Evolutionary conservation across 805 yeast species (phyloP), one percentile per base, ranked within the genome.

Genomic region (Clavispora asparagi): DNA sequence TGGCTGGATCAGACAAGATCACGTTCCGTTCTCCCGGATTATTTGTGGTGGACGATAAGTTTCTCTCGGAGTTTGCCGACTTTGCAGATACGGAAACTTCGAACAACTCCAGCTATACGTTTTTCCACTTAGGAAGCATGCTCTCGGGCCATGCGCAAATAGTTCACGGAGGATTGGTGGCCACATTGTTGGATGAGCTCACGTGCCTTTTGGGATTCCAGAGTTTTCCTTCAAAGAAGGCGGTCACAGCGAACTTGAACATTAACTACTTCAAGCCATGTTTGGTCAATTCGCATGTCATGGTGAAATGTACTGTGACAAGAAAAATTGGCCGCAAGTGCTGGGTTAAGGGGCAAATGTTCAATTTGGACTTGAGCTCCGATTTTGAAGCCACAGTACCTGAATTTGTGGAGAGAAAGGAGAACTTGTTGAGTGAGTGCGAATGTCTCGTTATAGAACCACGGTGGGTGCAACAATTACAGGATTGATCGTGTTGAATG

Each of bases 241-340:
- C 73, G 1, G 74, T 71, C 16, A 71, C 76, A 12, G 76, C 76
- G 12, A 70, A 68, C 47, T 67, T 71, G 57, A 71, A 70, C 49
- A 63, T 71, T 47, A 68, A 63, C 53, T 71, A 69, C 48, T 60
- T 57, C 42, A 58, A 62, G 45, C 76, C 76, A 4, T 64, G 72
- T 33, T 62, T 41, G 44, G 62, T 63, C 8, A 56, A 68, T 48
- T 57, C 61, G 17, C 59, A 52, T 41, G 59, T 71, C 11, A 53
- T 68, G 59, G 57, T 71, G 16, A 68, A 63, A 44, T 70, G 76
- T 48, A 54, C 55, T 26, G 36, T 68, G 6, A 35, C 58, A 3
- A 63, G 55, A 44, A 70, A 67, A 44, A 38, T 40, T 6, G 75
- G 76, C 10, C 59, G 76, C 41, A 71, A 71, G 55, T 69, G 74